Conservation (phyloP, 2,329 filamentous ascomycete genomes). For the Plenodomus lindquistii region DNA sequence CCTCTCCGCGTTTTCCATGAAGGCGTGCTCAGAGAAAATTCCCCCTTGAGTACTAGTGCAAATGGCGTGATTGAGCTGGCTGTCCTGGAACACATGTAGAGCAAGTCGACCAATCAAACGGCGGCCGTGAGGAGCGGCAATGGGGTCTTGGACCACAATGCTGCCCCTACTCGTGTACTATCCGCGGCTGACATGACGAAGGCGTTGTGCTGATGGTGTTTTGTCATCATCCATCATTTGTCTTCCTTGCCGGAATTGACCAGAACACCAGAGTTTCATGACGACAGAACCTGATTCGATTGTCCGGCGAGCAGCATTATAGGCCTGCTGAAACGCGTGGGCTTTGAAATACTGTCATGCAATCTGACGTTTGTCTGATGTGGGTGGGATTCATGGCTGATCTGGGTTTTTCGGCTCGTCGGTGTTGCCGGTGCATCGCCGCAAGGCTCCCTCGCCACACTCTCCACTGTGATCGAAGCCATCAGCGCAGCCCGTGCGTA, state of each 20-base stretch:
- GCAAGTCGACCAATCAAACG: slow-evolving; percentile 21
- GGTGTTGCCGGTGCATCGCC: background rate
- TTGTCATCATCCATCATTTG: slow-evolving; percentile 22
- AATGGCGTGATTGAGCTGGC: slow-evolving; percentile 36
- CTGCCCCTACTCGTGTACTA: slow-evolving; percentile 14
- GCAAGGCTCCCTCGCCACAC: background rate
- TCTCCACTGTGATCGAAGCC: background rate
- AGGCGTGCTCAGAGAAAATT: slow-evolving; percentile 35
- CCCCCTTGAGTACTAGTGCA: too few relatives aligned
- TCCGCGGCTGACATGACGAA: slow-evolving; percentile 14
- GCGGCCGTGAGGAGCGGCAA: slow-evolving; percentile 11
- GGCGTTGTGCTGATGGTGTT: slow-evolving; percentile 13
- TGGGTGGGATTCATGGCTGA: background rate
- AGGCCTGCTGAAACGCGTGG: background rate
- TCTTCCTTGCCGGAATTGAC: background rate
- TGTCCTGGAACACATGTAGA: slow-evolving; percentile 26
- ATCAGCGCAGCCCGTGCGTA: background rate
- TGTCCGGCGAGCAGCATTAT: background rate
- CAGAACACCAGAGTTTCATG: background rate
- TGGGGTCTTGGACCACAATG: slow-evolving; percentile 5
- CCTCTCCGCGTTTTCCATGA: slow-evolving; percentile 31
- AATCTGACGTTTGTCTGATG: background rate
- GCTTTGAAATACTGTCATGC: background rate
- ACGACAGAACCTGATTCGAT: background rate
- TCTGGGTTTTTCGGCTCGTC: background rate